Evolutionary conservation across 2,329 filamentous ascomycete species (phyloP).

Genomic region (Colletotrichum sp.): DNA sequence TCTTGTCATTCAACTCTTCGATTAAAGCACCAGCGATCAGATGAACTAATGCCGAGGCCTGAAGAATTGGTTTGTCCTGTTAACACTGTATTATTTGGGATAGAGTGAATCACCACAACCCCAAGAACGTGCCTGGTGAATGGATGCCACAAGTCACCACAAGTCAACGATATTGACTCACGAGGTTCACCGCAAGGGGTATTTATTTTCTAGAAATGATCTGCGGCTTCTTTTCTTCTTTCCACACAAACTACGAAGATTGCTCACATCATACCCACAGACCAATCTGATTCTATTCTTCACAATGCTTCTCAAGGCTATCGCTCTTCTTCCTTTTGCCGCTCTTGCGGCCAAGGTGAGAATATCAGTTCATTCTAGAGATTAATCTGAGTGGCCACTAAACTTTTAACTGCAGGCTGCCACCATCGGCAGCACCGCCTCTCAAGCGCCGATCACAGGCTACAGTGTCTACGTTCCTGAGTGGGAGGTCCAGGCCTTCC

Average conservation of each 20-base stretch:
- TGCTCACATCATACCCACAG: neutral
- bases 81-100: neutral
- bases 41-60: neutral
- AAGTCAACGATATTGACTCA: neutral
- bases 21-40: neutral
- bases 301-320: neutral
- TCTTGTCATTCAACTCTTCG: neutral
- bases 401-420: neutral
- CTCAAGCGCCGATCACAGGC: neutral
- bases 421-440: neutral
- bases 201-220: neutral
- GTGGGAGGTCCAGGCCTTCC: constrained; percentile 18
- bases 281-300: neutral
- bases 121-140: neutral
- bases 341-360: neutral
- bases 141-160: neutral
- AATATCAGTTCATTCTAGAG: neutral
- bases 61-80: neutral
- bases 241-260: no score
- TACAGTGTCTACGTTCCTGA: neutral
- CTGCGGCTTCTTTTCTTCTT: neutral
- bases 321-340: neutral
- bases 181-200: neutral
- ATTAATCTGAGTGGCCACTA: neutral
- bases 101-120: neutral